Conservation (phyloP, 2,329 filamentous ascomycete genomes). For the Diplocarpon mali region DNA sequence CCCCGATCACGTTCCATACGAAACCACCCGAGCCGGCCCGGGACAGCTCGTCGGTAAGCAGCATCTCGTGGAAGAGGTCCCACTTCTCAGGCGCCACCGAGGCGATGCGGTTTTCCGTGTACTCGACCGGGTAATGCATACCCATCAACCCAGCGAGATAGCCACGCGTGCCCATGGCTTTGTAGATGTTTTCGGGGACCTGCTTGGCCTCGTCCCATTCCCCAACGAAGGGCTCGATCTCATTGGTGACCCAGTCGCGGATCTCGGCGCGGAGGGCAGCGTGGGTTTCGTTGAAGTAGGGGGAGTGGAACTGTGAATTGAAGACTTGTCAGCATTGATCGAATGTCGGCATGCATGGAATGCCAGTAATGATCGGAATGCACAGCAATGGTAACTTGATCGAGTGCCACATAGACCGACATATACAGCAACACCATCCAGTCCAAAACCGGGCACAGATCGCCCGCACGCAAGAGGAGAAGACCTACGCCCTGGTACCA, state of each 20-base stretch:
- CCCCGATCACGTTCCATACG: slow-evolving; percentile 93
- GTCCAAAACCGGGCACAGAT: no score
- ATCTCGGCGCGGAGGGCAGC: slow-evolving; percentile 83
- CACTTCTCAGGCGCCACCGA: slow-evolving; percentile 79
- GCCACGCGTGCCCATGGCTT: slow-evolving; percentile 85
- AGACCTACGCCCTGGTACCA: slow-evolving; percentile 85
- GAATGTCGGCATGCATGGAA: no score
- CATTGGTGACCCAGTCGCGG: slow-evolving; percentile 80
- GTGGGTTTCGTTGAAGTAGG: slow-evolving; percentile 93
- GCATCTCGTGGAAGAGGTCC: slow-evolving; percentile 97
- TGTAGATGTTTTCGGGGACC: slow-evolving; percentile 83
- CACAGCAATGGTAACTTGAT: no score
- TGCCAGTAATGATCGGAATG: not conserved
- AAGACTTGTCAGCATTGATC: not conserved
- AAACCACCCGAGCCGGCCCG: slow-evolving; percentile 82
- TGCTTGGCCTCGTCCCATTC: slow-evolving; percentile 96
- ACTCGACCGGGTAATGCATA: slow-evolving; percentile 66
- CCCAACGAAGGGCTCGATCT: slow-evolving; percentile 81
- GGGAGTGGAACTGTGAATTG: slow-evolving; percentile 67
- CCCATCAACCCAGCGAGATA: slow-evolving; percentile 91
- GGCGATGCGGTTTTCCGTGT: slow-evolving; percentile 60
- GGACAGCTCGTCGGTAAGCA: slow-evolving; percentile 88
- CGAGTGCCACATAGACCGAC: no score
- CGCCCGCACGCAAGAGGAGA: not conserved
- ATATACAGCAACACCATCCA: no score